A percentile compares a stretch with the other conserved stretches of the same genome.
phyloP scores from a whole-genome alignment of 2,329 filamentous ascomycete species.

The Aspergillus unguis region DNA sequence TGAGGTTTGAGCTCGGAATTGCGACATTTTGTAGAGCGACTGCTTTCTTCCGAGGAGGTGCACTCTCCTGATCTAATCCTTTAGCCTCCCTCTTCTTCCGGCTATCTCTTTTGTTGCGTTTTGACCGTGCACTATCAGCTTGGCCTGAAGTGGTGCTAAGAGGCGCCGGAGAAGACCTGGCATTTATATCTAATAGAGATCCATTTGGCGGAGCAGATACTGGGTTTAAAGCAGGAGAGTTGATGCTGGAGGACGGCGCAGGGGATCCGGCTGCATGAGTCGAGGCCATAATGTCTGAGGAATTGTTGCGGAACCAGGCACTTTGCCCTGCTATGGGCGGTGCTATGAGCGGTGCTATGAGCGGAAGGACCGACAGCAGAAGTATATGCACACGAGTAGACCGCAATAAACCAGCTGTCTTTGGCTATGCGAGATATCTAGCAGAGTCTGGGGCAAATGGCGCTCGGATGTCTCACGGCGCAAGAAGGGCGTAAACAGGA shows the following conservation, averaged over 20 bases:
- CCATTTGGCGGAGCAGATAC: constrained; percentile 28
- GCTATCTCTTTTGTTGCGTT: constrained; percentile 43
- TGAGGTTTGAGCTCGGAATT: constrained; percentile 37
- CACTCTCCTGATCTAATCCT: constrained; percentile 36
- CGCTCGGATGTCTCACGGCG: not conserved
- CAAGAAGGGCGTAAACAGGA: not conserved
- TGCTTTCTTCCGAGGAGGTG: constrained; percentile 37
- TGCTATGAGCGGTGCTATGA: not conserved
- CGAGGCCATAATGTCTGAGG: constrained; percentile 27
- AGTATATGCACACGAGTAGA: too few relatives aligned
- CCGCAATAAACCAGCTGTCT: too few relatives aligned
- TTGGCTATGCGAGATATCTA: not conserved
- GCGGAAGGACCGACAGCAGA: not conserved
- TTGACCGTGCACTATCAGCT: constrained; percentile 31
- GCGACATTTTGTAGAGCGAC: constrained; percentile 30
- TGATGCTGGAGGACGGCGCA: constrained; percentile 36
- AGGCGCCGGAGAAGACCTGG: constrained; percentile 35
- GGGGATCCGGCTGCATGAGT: constrained; percentile 32
- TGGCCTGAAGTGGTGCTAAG: constrained; percentile 27
- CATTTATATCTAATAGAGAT: constrained; percentile 28
- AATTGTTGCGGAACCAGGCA: not conserved
- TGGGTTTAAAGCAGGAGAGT: constrained; percentile 33
- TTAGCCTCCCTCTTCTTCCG: constrained; percentile 45
- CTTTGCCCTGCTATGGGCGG: not conserved
- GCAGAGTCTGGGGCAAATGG: not conserved